Evolutionary conservation across 495 filamentous ascomycete species (phyloP).

Genomic region (Penicillium flavigenum): DNA sequence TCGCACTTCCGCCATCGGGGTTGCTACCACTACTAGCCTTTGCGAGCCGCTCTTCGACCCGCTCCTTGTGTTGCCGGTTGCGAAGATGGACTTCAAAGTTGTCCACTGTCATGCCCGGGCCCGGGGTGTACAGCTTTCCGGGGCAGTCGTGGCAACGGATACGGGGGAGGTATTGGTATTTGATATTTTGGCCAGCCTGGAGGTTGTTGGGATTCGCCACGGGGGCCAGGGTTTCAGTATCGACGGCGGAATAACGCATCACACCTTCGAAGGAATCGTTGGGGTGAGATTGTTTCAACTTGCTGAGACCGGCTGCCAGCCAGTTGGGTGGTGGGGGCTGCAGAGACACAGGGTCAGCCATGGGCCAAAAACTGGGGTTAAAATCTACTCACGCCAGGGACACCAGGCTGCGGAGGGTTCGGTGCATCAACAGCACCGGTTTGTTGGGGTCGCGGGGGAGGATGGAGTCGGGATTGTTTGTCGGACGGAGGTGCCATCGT

Average conservation of each 20-base stretch:
- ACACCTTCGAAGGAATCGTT: slow-evolving; percentile 78
- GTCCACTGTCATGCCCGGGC: slow-evolving; percentile 76
- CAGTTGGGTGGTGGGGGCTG: slow-evolving; percentile 79
- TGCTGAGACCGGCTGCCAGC: slow-evolving; percentile 65
- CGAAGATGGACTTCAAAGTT: slow-evolving; percentile 90
- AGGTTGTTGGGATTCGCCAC: slow-evolving; percentile 50
- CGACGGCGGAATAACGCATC: slow-evolving; percentile 82
- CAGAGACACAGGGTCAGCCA: slow-evolving; percentile 26
- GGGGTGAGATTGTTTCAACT: slow-evolving; percentile 64
- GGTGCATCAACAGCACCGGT: slow-evolving; percentile 63
- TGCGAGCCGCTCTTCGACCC: slow-evolving; percentile 58
- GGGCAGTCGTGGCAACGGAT: slow-evolving; percentile 91
- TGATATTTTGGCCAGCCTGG: slow-evolving; percentile 50
- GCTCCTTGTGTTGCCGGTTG: slow-evolving; percentile 73
- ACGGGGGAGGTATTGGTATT: slow-evolving; percentile 76
- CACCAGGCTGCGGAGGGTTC: slow-evolving; percentile 55
- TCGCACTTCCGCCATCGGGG: slow-evolving; percentile 20
- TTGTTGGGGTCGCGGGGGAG: slow-evolving; percentile 46
- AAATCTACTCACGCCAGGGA: slow-evolving; percentile 56
- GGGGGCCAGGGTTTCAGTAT: slow-evolving; percentile 60
- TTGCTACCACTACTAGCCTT: slow-evolving; percentile 18
- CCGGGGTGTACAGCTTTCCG: slow-evolving; percentile 87
- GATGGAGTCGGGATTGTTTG: slow-evolving; percentile 35
- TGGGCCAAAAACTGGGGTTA: slow-evolving; percentile 18
- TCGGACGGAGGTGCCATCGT: slow-evolving; percentile 62